A percentile compares a stretch with the other conserved stretches of the same genome.
Evolutionary conservation across 257 asterid genomes (phyloP).

Genomic region (Ilex aquifolium): DNA sequence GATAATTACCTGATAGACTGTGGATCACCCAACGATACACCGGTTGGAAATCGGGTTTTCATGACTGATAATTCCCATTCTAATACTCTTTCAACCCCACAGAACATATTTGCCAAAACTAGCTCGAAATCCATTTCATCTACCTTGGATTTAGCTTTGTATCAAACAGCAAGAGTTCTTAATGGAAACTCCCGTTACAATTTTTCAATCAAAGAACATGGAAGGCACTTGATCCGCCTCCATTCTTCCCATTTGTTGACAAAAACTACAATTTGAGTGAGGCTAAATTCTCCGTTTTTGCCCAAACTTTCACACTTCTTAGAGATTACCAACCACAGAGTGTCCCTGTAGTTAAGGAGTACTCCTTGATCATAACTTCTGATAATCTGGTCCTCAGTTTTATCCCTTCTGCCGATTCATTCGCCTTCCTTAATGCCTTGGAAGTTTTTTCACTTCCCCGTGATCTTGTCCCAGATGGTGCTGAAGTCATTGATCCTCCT

Average conservation of each 20-base stretch:
- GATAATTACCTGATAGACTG: constrained; percentile 36
- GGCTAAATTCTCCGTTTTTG: constrained; percentile 30
- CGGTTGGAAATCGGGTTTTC: constrained; percentile 28
- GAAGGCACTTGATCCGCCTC: constrained; percentile 32
- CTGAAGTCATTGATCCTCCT: constrained; percentile 1
- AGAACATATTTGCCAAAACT: constrained; percentile 13
- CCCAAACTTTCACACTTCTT: constrained; percentile 27
- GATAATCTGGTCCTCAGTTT: constrained; percentile 20
- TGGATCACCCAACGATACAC: constrained; percentile 24
- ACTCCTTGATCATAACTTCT: constrained; percentile 19
- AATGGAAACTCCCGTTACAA: constrained; percentile 18
- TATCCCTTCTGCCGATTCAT: constrained; percentile 26
- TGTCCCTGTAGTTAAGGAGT: constrained; percentile 26
- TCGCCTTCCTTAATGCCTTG: constrained; percentile 31
- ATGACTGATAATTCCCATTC: constrained; percentile 26
- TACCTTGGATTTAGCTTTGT: constrained; percentile 17
- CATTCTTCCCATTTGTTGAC: constrained; percentile 27
- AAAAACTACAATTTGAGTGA: constrained; percentile 14
- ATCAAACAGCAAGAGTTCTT: constrained; percentile 32
- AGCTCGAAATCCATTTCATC: constrained; percentile 18
- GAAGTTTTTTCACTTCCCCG: constrained; percentile 33
- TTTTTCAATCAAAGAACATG: constrained; percentile 28
- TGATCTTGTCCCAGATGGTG: constrained; percentile 27
- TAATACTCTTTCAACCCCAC: constrained; percentile 17
- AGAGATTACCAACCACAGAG: constrained; percentile 26